Conservation (phyloP, 2,329 filamentous ascomycete genomes). For the Fusarium sp. region DNA sequence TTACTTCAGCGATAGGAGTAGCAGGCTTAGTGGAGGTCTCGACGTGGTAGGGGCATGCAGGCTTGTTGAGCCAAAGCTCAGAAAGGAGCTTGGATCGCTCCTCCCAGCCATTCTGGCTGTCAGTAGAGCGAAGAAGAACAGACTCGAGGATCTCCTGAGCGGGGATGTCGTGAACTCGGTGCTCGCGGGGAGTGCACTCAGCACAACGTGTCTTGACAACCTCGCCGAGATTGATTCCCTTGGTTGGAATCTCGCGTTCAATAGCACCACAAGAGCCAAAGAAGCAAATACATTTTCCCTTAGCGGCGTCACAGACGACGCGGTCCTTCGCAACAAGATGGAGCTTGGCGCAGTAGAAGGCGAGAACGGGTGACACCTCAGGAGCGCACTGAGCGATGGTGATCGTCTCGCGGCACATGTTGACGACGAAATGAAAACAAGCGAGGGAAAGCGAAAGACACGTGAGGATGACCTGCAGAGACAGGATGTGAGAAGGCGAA, state of each 20-base stretch:
- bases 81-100: neutral
- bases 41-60: constrained; percentile 15
- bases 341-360: constrained; percentile 35
- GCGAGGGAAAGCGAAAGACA: neutral
- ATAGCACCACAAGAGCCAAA: constrained; percentile 38
- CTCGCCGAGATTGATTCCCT: neutral
- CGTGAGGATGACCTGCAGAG: neutral
- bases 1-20: no score
- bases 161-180: constrained; percentile 14
- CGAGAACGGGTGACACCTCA: neutral
- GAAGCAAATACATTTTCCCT: constrained; percentile 31
- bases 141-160: constrained; percentile 27
- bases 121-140: constrained; percentile 2
- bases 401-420: constrained; percentile 37
- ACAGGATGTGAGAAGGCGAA: neutral
- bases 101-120: neutral
- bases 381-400: constrained; percentile 38
- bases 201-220: constrained; percentile 25
- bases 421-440: neutral
- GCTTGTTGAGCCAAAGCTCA: constrained; percentile 11
- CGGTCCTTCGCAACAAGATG: constrained; percentile 34
- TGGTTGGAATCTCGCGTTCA: neutral
- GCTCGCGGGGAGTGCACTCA: constrained; percentile 27
- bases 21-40: fast-evolving
- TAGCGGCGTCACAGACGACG: constrained; percentile 16